A percentile compares a stretch with the other conserved stretches of the same genome.
phyloP scores from a whole-genome alignment of 2,329 filamentous ascomycete genomes.

The Furcasterigmium furcatum region DNA sequence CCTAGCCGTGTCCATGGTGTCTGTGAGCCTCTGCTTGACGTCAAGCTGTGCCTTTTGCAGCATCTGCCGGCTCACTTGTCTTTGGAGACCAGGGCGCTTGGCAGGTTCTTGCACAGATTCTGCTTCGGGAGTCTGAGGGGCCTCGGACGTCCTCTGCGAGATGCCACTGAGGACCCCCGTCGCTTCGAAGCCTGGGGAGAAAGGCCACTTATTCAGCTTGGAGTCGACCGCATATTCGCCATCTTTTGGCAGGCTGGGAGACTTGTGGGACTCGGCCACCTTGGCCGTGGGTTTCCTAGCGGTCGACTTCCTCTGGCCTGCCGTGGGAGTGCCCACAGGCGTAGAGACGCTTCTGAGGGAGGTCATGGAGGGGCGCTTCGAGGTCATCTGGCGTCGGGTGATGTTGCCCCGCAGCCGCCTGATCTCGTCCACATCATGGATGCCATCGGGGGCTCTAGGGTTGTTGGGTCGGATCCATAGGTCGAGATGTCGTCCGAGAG shows the following conservation, averaged over 20 bases:
- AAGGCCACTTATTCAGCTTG: constrained; percentile 50
- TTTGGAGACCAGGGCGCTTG: constrained; percentile 32
- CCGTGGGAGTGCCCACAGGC: constrained; percentile 46
- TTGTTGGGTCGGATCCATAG: constrained; percentile 94
- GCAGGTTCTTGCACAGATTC: constrained; percentile 25
- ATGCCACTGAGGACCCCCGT: constrained; percentile 79
- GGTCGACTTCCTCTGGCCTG: constrained; percentile 33
- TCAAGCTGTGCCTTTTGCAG: constrained; percentile 61
- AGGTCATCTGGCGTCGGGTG: constrained; percentile 66
- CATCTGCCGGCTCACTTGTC: constrained; percentile 46
- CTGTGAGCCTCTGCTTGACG: constrained; percentile 58
- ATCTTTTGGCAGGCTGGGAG: constrained; percentile 31
- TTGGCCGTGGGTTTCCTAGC: background rate
- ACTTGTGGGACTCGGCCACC: constrained; percentile 32
- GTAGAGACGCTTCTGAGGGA: constrained; percentile 60
- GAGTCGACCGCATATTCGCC: constrained; percentile 39
- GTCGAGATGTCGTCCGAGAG: constrained; percentile 88
- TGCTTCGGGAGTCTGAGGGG: constrained; percentile 22
- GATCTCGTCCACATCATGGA: constrained; percentile 90
- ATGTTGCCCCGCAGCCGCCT: constrained; percentile 78
- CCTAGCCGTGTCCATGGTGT: constrained; percentile 74
- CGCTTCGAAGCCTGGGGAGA: constrained; percentile 67
- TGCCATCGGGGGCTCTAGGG: constrained; percentile 78
- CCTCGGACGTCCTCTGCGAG: constrained; percentile 33
- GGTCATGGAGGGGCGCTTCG: constrained; percentile 55